Conservation (phyloP, 2,329 filamentous ascomycete genomes). For the Beauveria varroae region DNA sequence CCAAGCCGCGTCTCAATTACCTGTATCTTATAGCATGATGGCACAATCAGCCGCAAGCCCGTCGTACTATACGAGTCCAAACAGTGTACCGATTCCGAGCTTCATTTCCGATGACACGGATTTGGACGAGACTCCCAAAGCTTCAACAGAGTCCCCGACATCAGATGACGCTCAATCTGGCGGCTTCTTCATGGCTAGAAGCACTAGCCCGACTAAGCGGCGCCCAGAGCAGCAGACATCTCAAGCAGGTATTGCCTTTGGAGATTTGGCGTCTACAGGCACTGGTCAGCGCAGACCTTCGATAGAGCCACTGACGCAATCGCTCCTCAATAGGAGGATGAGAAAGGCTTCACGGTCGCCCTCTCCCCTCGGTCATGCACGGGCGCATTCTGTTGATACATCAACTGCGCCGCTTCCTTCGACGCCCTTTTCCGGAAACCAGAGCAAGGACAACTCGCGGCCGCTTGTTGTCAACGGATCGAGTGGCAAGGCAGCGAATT, state of each 20-base stretch:
- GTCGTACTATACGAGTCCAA: slow-evolving; percentile 32
- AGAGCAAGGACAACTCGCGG: slow-evolving; percentile 29
- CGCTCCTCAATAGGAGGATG: slow-evolving; percentile 45
- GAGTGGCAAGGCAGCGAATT: slow-evolving; percentile 26
- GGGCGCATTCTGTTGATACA: slow-evolving; percentile 35
- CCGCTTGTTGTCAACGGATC: slow-evolving; percentile 49
- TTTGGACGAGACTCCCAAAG: slow-evolving; percentile 36
- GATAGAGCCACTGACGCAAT: slow-evolving; percentile 46
- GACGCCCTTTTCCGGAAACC: slow-evolving; percentile 29
- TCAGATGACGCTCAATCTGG: slow-evolving; percentile 36
- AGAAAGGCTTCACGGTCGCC: slow-evolving; percentile 47
- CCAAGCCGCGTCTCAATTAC: slow-evolving; percentile 16
- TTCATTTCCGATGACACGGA: slow-evolving; percentile 50
- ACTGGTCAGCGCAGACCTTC: slow-evolving; percentile 40
- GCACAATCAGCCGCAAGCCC: slow-evolving; percentile 30
- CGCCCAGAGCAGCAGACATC: slow-evolving; percentile 23
- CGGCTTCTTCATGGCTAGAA: slow-evolving; percentile 21
- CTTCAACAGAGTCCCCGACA: slow-evolving; percentile 36
- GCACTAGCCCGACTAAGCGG: slow-evolving; percentile 20
- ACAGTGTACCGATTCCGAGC: slow-evolving; percentile 45
- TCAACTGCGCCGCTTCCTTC: slow-evolving; percentile 32
- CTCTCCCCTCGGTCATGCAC: slow-evolving; percentile 45
- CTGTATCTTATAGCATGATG: slow-evolving; percentile 18
- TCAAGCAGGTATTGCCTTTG: slow-evolving; percentile 33
- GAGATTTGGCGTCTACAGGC: slow-evolving; percentile 35